These are phyloP conservation scores for Hypoxylon rubiginosum DNA, from an alignment of 2,329 filamentous ascomycete genomes.

Conservation along the genomic window DNA sequence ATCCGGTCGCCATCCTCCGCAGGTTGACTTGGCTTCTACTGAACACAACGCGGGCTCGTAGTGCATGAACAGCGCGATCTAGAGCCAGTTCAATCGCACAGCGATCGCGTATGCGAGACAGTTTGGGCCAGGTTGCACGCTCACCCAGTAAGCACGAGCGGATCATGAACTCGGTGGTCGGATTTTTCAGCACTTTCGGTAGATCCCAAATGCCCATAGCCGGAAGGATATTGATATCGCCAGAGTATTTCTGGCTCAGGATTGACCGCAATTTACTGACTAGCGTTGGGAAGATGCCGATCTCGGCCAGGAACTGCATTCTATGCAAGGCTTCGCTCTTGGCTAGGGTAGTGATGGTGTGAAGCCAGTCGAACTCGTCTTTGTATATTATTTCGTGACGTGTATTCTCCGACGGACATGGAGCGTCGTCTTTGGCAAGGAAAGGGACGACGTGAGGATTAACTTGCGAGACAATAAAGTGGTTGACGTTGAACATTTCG, in stretches of 20 bases:
- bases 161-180: slow-evolving; percentile 87
- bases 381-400: slow-evolving; percentile 51
- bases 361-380: slow-evolving; percentile 70
- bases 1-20: slow-evolving; percentile 58
- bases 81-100: slow-evolving; percentile 90
- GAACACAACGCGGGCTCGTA: slow-evolving; percentile 78
- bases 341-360: slow-evolving; percentile 77
- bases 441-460: slow-evolving; percentile 96
- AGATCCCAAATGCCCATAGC: slow-evolving; percentile 81
- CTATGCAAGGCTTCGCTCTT: slow-evolving; percentile 85
- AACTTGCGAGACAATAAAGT: slow-evolving; percentile 97
- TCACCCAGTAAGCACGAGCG: slow-evolving; percentile 83
- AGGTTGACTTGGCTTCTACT: slow-evolving; percentile 74
- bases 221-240: slow-evolving; percentile 94
- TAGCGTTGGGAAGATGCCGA: slow-evolving; percentile 83
- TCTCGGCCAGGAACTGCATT: slow-evolving; percentile 82
- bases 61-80: slow-evolving; percentile 77
- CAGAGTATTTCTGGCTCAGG: slow-evolving; percentile 90
- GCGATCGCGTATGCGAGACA: slow-evolving; percentile 86
- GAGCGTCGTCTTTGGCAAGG: slow-evolving; percentile 78
- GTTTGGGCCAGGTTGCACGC: slow-evolving; percentile 90
- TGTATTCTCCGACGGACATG: slow-evolving; percentile 54
- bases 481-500: slow-evolving; percentile 98
- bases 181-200: slow-evolving; percentile 83
- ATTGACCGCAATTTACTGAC: slow-evolving; percentile 84